phyloP scores from a whole-genome alignment of 768 basidiomycete species.

The Coprinellus micaceus region DNA sequence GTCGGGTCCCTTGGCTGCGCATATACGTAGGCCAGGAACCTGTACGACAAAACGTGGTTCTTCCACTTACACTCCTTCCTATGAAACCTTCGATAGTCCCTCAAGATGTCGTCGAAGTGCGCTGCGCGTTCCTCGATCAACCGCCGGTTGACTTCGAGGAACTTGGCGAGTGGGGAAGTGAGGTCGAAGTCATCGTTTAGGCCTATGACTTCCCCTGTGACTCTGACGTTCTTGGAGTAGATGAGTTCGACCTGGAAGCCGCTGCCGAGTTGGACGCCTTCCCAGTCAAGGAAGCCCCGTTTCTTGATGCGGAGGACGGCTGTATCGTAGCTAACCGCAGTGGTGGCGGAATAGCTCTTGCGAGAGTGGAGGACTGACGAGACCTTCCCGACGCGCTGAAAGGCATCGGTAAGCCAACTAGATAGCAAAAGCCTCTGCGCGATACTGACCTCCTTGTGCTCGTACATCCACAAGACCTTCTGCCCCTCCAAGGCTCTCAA shows the following conservation, averaged over 20 bases:
- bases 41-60: conserved; percentile 51
- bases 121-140: conserved; percentile 42
- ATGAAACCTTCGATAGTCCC: conserved; percentile 49
- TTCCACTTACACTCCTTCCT: conserved; percentile 51
- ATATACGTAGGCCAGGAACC: conserved; percentile 60
- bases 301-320: conserved; percentile 51
- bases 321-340: conserved; percentile 40
- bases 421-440: background rate
- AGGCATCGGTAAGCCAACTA: background rate
- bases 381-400: conserved; percentile 45
- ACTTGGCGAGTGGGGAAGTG: conserved; percentile 58
- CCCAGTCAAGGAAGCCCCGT: conserved; percentile 49
- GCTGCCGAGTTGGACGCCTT: conserved; percentile 56
- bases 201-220: conserved; percentile 54
- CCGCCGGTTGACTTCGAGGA: conserved; percentile 53
- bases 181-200: conserved; percentile 64
- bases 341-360: conserved; percentile 49
- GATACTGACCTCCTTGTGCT: conserved; percentile 46
- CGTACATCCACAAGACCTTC: conserved; percentile 60
- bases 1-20: conserved; percentile 47
- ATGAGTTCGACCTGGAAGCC: conserved; percentile 62
- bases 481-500: conserved; percentile 65
- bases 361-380: conserved; percentile 43
- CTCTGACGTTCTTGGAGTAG: conserved; percentile 49
- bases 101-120: conserved; percentile 44